phyloP scores from a whole-genome alignment of 495 filamentous ascomycete species.

The Penicillium simplicissimum region DNA sequence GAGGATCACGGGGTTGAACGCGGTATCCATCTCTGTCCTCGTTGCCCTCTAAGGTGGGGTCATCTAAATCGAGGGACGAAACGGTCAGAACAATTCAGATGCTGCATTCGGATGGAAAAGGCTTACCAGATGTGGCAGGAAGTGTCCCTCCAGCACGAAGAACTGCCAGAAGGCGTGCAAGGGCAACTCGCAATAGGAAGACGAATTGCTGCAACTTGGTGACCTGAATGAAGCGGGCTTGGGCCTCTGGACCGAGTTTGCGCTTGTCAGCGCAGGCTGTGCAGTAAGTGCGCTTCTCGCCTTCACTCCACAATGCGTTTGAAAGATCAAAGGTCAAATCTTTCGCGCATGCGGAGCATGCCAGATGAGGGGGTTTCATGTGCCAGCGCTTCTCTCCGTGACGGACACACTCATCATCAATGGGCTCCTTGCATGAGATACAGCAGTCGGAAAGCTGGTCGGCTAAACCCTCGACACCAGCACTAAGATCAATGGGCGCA shows the following conservation, averaged over 20 bases:
- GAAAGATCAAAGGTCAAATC: conserved; percentile 65
- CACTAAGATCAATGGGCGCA: conserved; percentile 68
- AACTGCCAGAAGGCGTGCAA: conserved; percentile 85
- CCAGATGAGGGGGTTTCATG: conserved; percentile 64
- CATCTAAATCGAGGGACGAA: conserved; percentile 53
- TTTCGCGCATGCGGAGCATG: conserved; percentile 71
- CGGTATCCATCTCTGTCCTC: conserved; percentile 67
- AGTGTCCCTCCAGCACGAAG: conserved; percentile 79
- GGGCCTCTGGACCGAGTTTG: conserved; percentile 47
- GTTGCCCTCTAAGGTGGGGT: conserved; percentile 67
- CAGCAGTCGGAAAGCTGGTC: conserved; percentile 82
- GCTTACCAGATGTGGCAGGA: conserved; percentile 67
- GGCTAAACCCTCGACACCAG: conserved; percentile 71
- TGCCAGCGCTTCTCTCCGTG: conserved; percentile 79
- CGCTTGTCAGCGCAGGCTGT: conserved; percentile 59
- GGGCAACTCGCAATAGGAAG: conserved; percentile 85
- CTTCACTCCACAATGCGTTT: conserved; percentile 66
- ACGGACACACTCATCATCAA: conserved; percentile 89
- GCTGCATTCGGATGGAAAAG: neutral
- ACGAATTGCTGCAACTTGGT: conserved; percentile 91
- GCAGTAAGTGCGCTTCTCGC: conserved; percentile 68
- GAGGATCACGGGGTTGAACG: conserved; percentile 40
- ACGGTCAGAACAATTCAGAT: conserved; percentile 16
- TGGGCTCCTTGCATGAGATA: conserved; percentile 73
- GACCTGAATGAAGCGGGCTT: conserved; percentile 61